These are phyloP conservation scores for Pseudocercospora cruenta DNA, from an alignment of 2,329 filamentous ascomycete species.

Conservation along the genomic window DNA sequence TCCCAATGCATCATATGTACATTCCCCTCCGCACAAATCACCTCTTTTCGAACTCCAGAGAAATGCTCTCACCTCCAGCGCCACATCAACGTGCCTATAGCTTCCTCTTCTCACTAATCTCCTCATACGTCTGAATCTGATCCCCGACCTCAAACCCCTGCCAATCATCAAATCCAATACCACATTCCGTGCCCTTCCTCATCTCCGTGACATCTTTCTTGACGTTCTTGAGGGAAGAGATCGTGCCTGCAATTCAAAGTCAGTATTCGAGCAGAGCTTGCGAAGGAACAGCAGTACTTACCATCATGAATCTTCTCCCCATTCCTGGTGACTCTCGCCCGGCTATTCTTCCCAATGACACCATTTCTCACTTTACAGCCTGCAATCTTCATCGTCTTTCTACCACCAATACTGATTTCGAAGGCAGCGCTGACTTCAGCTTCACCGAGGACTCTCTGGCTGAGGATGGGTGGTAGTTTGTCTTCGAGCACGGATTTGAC, in stretches of 20 bases:
- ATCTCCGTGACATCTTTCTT: conserved; percentile 92
- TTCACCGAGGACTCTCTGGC: conserved; percentile 77
- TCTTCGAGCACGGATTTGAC: conserved; percentile 70
- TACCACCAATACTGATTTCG: conserved; percentile 76
- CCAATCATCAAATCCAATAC: conserved; percentile 82
- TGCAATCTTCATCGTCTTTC: conserved; percentile 73
- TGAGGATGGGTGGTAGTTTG: conserved; percentile 68
- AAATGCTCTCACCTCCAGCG: background rate
- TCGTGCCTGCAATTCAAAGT: conserved; percentile 60
- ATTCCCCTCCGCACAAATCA: no score
- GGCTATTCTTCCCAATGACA: conserved; percentile 63
- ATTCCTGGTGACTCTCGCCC: conserved; percentile 71
- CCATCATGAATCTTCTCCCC: conserved; percentile 77
- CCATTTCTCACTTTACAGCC: conserved; percentile 89
- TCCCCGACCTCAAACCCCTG: conserved; percentile 79
- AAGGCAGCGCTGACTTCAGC: conserved; percentile 85
- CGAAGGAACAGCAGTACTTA: conserved; percentile 52
- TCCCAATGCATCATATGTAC: no score
- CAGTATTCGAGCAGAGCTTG: background rate
- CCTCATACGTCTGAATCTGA: conserved; percentile 84
- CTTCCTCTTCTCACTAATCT: conserved; percentile 70
- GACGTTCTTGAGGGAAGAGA: conserved; percentile 82
- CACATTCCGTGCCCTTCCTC: conserved; percentile 91
- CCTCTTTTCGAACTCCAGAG: background rate
- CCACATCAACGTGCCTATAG: conserved; percentile 35